Evolutionary conservation across 2,329 filamentous ascomycete genomes (phyloP), one percentile per base, ranked within the genome.

Genomic region (Claviceps purpurea): DNA sequence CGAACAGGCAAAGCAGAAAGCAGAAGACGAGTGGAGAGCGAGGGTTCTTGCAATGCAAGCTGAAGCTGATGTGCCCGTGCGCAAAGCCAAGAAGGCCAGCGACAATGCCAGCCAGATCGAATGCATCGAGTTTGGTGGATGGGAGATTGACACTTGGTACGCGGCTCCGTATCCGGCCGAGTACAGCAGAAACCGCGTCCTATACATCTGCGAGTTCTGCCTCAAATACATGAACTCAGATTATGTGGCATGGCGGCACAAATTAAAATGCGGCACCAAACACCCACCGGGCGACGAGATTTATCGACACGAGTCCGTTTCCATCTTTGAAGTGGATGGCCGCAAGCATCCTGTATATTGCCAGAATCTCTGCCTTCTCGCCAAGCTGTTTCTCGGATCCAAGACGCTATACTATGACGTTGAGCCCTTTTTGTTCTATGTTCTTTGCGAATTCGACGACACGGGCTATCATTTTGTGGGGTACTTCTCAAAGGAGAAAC

Each of bases 201-300:
- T 98, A n/a, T 97, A 95, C 69, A 97, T 98, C 57, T 98, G 93
- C 75, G 94, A 98, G 67, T 98, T 97, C 68, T 98, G 93, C 65
- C 75, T 98, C 55, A 98, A 97, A 70, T 98, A 98, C 71, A 96
- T 98, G 89, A 95, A 94, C 68, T 97, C 93, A 18, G 91, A 96
- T 65, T 97, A 95, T 62, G 93, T 98, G 30, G 91, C 93, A 14
- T 97, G 91, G 89, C 81, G 93, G 50, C 93, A 98, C 69, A 97
- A 97, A 71, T 79, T 89, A 60, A 98, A 98, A 72, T 98, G 93
- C 61, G 87, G 89, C 5, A 89, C 89, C 39, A 97, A 97, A 66
- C 90, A 97, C 63, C 94, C 93, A 3, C 94, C 94, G 0, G 93
- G 93, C 24, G 93, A 98, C 62, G 93, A 98, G 65, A 97, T 98